These are phyloP conservation scores for Hymenoscyphus scutula DNA, from an alignment of 2,329 filamentous ascomycete genomes.

Conservation along the genomic window DNA sequence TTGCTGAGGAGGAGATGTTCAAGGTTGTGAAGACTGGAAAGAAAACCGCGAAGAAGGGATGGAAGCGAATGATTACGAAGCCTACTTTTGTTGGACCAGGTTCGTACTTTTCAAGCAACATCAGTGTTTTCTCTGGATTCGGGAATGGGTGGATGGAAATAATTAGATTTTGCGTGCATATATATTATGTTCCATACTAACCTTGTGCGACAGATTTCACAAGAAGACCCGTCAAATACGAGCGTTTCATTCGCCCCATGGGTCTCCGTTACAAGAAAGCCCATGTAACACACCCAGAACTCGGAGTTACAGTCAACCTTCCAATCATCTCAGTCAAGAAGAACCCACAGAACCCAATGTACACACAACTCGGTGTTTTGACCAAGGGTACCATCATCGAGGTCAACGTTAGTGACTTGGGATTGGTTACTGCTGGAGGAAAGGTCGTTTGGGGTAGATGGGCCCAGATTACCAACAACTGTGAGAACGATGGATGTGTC, in stretches of 20 bases:
- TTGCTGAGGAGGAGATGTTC: conserved; percentile 97
- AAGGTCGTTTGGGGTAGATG: conserved; percentile 93
- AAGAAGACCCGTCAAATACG: conserved; percentile 72
- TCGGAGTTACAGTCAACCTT: conserved; percentile 84
- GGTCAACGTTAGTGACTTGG: conserved; percentile 90
- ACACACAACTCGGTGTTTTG: conserved; percentile 80
- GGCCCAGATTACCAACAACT: conserved; percentile 64
- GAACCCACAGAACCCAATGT: conserved; percentile 85
- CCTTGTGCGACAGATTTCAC: conserved; percentile 65
- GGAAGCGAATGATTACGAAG: conserved; percentile 70
- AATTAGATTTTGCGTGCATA: neutral
- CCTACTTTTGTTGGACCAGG: conserved; percentile 84
- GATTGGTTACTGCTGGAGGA: conserved; percentile 83
- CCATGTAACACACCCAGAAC: conserved; percentile 64
- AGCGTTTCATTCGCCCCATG: conserved; percentile 72
- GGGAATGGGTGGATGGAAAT: neutral
- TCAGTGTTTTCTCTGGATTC: neutral
- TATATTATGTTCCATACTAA: neutral
- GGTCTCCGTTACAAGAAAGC: conserved; percentile 78
- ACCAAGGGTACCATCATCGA: conserved; percentile 84
- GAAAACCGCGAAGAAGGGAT: conserved; percentile 72
- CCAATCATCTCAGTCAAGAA: conserved; percentile 74
- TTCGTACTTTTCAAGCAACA: conserved; percentile 38
- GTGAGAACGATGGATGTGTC: conserved; percentile 61
- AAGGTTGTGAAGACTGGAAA: conserved; percentile 94